Evolutionary conservation across 208 protist genomes (phyloP).

Genomic region (Acanthamoeba lenticulata): DNA sequence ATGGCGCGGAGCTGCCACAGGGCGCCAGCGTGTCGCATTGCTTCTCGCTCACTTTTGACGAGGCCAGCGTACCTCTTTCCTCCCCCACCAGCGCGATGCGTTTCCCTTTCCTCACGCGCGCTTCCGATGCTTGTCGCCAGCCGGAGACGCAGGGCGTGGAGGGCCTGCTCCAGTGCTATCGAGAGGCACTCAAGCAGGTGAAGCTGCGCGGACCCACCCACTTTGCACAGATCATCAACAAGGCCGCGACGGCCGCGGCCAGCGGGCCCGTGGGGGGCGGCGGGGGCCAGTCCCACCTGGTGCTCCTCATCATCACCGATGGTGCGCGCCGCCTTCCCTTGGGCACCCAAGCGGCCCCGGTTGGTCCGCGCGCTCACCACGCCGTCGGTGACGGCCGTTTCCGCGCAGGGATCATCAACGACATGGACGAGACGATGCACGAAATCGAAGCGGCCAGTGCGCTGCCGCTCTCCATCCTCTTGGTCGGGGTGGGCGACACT

Average conservation of each 20-base stretch:
- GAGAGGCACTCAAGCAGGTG: slow-evolving; percentile 74
- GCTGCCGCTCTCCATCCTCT: slow-evolving; percentile 56
- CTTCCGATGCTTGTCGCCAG: neutral
- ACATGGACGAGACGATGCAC: neutral
- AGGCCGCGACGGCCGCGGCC: neutral
- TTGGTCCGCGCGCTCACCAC: neutral
- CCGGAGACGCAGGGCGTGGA: slow-evolving; percentile 84
- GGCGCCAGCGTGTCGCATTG: slow-evolving; percentile 73
- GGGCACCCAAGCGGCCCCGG: neutral
- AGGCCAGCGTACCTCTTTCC: neutral
- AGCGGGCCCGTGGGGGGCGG: neutral
- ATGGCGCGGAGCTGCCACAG: slow-evolving; percentile 68
- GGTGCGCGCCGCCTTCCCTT: neutral
- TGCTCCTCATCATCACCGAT: slow-evolving; percentile 39
- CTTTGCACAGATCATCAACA: slow-evolving; percentile 77
- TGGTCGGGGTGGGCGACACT: slow-evolving; percentile 59
- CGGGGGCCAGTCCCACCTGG: neutral
- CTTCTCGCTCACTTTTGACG: slow-evolving; percentile 77
- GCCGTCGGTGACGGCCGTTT: neutral
- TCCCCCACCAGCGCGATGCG: neutral
- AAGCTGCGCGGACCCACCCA: slow-evolving; percentile 87
- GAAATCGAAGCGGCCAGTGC: neutral
- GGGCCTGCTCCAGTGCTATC: slow-evolving; percentile 84
- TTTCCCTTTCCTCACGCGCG: neutral
- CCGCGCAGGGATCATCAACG: slow-evolving; percentile 20